Evolutionary conservation across 805 yeast species (phyloP).

Genomic region (Candida fluviatilis): DNA sequence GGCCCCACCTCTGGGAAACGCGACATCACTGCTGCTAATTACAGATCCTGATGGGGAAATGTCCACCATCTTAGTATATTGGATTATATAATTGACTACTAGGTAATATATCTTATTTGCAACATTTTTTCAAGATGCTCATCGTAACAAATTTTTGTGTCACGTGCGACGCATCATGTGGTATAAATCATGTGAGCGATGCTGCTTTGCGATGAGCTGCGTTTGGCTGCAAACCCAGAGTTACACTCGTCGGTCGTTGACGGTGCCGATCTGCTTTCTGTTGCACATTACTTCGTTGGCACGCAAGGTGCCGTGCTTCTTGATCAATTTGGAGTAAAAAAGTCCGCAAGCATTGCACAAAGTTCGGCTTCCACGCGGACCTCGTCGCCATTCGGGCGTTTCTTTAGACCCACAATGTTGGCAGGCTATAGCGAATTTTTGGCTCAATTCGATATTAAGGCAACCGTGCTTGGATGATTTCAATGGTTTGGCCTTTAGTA

Average conservation of each 20-base stretch:
- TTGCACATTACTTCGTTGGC: conserved; percentile 35
- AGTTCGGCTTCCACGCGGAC: conserved; percentile 78
- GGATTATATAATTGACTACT: not conserved
- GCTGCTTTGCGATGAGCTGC: too few species aligned
- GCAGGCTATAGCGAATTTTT: conserved; percentile 13
- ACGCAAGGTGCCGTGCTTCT: conserved; percentile 39
- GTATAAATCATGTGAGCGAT: not conserved
- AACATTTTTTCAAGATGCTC: conserved; percentile 5
- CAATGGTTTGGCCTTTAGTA: not conserved
- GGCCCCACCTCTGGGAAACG: conserved; percentile 96
- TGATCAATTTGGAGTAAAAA: conserved; percentile 59
- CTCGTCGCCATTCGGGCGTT: conserved; percentile 93
- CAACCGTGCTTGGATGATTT: conserved; percentile 10
- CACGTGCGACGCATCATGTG: not conserved
- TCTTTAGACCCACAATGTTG: conserved; percentile 67
- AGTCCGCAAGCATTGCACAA: conserved; percentile 93
- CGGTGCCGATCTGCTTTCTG: conserved; percentile 15
- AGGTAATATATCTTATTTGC: not conserved
- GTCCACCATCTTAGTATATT: conserved; percentile 7
- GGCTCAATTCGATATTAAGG: conserved; percentile 15
- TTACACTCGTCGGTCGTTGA: conserved; percentile 16
- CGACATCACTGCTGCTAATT: conserved; percentile 44
- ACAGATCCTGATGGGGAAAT: conserved; percentile 20
- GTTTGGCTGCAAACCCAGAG: too few species aligned
- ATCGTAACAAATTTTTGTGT: conserved; percentile 4